Evolutionary conservation across 1,284 basidiomycete genomes (phyloP).

Genomic region (Cystobasidium sp.): DNA sequence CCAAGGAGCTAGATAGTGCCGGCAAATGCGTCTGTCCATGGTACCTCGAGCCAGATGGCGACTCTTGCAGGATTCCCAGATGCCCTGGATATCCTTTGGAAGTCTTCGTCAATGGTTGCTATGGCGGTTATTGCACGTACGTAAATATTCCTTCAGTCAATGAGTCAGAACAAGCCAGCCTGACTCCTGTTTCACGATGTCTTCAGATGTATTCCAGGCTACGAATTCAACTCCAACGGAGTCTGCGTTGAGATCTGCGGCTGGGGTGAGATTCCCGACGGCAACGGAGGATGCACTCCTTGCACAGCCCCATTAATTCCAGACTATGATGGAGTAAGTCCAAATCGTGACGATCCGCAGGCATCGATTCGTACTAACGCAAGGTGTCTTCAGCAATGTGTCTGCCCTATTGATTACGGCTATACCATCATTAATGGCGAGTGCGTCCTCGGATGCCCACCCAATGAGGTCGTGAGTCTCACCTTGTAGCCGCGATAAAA

Average conservation of each 20-base stretch:
- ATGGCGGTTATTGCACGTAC: conserved; percentile 33
- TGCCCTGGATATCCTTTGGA: conserved; percentile 19
- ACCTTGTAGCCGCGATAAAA: not conserved
- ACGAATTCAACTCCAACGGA: conserved; percentile 12
- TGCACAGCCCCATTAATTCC: conserved; percentile 19
- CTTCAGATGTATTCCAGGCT: conserved; percentile 6
- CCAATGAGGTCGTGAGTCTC: conserved; percentile 19
- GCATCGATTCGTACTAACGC: not conserved
- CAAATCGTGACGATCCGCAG: not conserved
- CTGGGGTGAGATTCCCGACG: conserved; percentile 18
- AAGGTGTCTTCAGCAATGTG: conserved; percentile 13
- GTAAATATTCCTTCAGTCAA: not conserved
- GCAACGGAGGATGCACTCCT: conserved; percentile 25
- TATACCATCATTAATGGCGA: conserved; percentile 23
- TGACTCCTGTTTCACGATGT: not conserved
- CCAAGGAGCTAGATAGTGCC: conserved; percentile 28
- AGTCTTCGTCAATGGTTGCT: conserved; percentile 25
- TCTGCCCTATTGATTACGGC: conserved; percentile 22
- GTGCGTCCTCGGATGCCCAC: conserved; percentile 24
- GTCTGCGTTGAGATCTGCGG: conserved; percentile 28
- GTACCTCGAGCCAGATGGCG: conserved; percentile 21
- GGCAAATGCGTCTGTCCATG: conserved; percentile 37
- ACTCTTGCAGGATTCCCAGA: conserved; percentile 12
- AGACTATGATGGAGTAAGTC: conserved; percentile 23
- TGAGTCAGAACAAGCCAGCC: not conserved